phyloP scores from a whole-genome alignment of 164 flowering plant species.

The Protea cynaroides region DNA sequence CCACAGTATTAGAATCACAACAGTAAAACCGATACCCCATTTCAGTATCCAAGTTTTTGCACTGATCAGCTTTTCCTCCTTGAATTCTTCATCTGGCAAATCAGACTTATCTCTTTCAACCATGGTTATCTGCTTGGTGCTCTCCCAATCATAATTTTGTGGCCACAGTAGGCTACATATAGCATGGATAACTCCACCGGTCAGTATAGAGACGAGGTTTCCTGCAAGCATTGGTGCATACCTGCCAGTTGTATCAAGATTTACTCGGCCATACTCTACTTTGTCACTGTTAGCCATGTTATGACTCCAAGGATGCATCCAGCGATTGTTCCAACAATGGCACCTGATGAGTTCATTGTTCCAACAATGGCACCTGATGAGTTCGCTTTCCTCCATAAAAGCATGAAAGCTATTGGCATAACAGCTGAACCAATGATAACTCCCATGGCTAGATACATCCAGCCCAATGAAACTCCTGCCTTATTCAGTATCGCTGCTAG shows the following conservation, averaged over 20 bases:
- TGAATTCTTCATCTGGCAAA: conserved; percentile 59
- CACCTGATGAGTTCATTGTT: no score
- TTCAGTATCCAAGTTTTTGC: conserved; percentile 86
- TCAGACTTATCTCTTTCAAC: conserved; percentile 74
- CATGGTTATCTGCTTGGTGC: conserved; percentile 66
- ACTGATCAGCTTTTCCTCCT: conserved; percentile 50
- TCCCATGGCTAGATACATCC: conserved; percentile 99
- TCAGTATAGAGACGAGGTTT: conserved; percentile 78
- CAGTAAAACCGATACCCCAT: conserved; percentile 89
- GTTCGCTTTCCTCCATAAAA: conserved; percentile 88
- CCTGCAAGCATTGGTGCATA: conserved; percentile 97
- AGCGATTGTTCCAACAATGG: conserved; percentile 47
- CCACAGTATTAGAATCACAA: conserved; percentile 74
- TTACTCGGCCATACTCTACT: conserved; percentile 64
- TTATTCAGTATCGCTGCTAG: conserved; percentile 82
- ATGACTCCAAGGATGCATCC: conserved; percentile 74
- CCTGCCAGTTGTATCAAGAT: conserved; percentile 87
- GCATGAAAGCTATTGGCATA: conserved; percentile 88
- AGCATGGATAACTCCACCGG: conserved; percentile 77
- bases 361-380: conserved; percentile 80
- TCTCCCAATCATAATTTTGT: conserved; percentile 84
- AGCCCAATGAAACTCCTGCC: conserved; percentile 87
- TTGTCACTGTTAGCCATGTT: conserved; percentile 69
- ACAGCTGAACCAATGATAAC: conserved; percentile 88
- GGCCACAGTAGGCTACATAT: conserved; percentile 62